Conservation (phyloP, 768 basidiomycete genomes). For the Hemileccinum impolitum region DNA sequence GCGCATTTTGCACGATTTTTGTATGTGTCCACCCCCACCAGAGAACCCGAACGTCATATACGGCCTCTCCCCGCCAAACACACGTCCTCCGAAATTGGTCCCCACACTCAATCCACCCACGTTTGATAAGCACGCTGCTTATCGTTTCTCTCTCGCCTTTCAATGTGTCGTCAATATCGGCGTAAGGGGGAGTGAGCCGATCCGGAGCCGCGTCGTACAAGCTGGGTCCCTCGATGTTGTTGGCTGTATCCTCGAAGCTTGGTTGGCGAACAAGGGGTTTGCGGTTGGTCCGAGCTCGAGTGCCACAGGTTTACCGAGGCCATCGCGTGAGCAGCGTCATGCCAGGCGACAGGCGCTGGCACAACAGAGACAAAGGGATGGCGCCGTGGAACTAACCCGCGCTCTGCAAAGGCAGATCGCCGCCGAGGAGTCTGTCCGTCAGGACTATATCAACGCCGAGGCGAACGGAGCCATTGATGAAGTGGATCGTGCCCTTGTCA, state of each 20-base stretch:
- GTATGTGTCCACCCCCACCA: slow-evolving; percentile 76
- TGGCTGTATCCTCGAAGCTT: slow-evolving; percentile 89
- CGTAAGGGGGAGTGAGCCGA: slow-evolving; percentile 89
- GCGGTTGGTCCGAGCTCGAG: slow-evolving; percentile 78
- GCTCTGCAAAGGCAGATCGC: slow-evolving; percentile 54
- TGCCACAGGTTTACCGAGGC: slow-evolving; percentile 69
- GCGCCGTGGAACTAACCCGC: slow-evolving; percentile 50
- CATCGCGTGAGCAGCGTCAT: slow-evolving; percentile 70
- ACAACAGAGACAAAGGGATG: slow-evolving; percentile 56
- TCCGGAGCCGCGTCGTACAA: slow-evolving; percentile 89
- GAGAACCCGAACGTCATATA: slow-evolving; percentile 75
- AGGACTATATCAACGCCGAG: slow-evolving; percentile 5
- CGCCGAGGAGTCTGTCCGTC: slow-evolving; percentile 27
- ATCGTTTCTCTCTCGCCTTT: slow-evolving; percentile 89
- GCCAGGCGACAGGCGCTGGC: slow-evolving; percentile 55
- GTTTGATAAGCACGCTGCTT: slow-evolving; percentile 82
- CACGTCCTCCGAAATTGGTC: slow-evolving; percentile 49
- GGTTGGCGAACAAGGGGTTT: slow-evolving; percentile 86
- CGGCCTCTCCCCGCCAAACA: slow-evolving; percentile 66
- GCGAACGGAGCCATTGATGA: slow-evolving; percentile 17
- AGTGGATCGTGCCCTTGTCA: slow-evolving; percentile 19
- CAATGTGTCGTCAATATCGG: slow-evolving; percentile 98
- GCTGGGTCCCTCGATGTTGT: slow-evolving; percentile 93
- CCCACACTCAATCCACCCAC: slow-evolving; percentile 65
- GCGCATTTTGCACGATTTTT: slow-evolving; percentile 86